These are phyloP conservation scores for Rhodotorula sp. DNA, from an alignment of 1,284 basidiomycete species.

Conservation along the genomic window DNA sequence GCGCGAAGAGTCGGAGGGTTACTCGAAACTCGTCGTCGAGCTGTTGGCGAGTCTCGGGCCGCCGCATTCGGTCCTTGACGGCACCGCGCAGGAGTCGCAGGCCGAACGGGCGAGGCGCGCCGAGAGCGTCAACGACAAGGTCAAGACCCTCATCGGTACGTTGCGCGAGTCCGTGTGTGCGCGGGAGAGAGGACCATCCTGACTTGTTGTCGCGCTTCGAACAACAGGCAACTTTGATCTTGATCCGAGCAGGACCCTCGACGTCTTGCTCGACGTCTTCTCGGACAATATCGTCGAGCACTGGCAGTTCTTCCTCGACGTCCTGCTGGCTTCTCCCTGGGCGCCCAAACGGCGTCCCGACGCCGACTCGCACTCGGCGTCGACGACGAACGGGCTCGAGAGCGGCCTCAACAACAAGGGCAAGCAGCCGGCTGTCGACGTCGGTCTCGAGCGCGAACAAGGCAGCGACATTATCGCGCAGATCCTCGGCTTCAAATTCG, in stretches of 20 bases:
- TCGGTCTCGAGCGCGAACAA: conserved; percentile 49
- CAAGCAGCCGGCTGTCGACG: conserved; percentile 39
- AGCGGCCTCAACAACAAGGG: conserved; percentile 42
- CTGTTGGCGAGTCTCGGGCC: conserved; percentile 75
- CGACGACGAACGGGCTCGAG: not conserved
- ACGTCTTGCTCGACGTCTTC: conserved; percentile 89
- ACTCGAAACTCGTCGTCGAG: conserved; percentile 84
- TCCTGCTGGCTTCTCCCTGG: conserved; percentile 84
- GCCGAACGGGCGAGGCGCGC: conserved; percentile 43
- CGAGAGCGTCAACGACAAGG: conserved; percentile 45
- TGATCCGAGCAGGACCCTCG: conserved; percentile 88
- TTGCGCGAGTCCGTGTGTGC: not conserved
- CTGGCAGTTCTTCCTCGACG: conserved; percentile 84
- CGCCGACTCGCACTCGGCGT: not conserved
- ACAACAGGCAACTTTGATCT: conserved; percentile 78
- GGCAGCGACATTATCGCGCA: conserved; percentile 72
- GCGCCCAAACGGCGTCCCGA: conserved; percentile 36
- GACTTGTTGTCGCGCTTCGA: conserved; percentile 13
- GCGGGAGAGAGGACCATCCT: no score
- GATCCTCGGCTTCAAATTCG: conserved; percentile 93
- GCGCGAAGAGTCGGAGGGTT: conserved; percentile 95
- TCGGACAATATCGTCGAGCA: conserved; percentile 77
- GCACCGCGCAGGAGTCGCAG: conserved; percentile 16
- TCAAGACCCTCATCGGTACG: conserved; percentile 73
- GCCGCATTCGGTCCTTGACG: conserved; percentile 52